Base-by-base conservation (phyloP, 805 yeast genomes). In the Candida orba region DNA sequence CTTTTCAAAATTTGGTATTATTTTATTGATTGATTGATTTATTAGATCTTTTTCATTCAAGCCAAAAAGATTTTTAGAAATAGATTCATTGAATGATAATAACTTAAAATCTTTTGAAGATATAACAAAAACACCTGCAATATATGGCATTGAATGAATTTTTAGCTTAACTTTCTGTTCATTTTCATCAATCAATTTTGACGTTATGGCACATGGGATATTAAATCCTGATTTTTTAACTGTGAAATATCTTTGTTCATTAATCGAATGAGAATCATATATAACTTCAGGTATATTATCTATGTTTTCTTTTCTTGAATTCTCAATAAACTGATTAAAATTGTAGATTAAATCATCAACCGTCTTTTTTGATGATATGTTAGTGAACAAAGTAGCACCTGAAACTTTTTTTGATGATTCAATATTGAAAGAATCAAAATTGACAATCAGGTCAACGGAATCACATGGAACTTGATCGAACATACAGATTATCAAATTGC, bases 401-500 rank as follows among this genome's bases (percentile, higher is more conserved):
- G 60, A 52, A 4, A 58, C 42, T 13, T 50, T 52, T 38, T 50
- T 58, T 8, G 41, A 39, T 4, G 57, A 47, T n/a, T 49, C 52
- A 39, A 57, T 50, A n/a, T 36, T 32, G 24, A 39, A 30, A 4
- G 41, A 33, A 12, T 38, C 34, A 42, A 48, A 45, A 35, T 67
- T 67, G 22, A 79, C 63, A 10, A 70, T 60, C 9, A 81, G 61
- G 55, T 81, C 86, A 44, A 79, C 69, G n/a, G 82, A 78, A 54
- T 75, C 79, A 56, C 83, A 78, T 3, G 79, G 85, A 25, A 89
- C 87, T 57, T 87, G 93, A 56, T 89, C 95, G 57, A 90, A 81
- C 67, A 87, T 87, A 67, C 93, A 81, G 40, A 88, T 82, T 42
- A 89, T 72, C 43, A 85, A 63, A 36, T 76, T 76, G 4, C 81